Evolutionary conservation across 805 yeast genomes (phyloP).

Genomic region (Zygosaccharomyces rouxii): DNA sequence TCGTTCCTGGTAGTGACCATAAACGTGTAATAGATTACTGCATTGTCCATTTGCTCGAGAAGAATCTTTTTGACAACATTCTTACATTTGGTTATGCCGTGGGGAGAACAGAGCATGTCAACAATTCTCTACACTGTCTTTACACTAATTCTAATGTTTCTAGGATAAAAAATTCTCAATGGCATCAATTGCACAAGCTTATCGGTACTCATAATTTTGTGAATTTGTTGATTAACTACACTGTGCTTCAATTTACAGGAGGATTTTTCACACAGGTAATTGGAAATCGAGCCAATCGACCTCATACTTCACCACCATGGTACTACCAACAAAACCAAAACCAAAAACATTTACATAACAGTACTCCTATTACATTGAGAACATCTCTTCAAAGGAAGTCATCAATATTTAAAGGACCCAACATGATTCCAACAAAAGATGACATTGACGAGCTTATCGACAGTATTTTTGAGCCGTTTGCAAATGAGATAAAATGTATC

Average conservation of each 20-base stretch:
- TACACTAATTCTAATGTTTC: constrained; percentile 39
- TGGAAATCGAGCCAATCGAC: constrained; percentile 22
- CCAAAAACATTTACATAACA: not conserved
- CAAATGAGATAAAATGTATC: not conserved
- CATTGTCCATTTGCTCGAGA: constrained; percentile 32
- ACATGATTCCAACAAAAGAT: constrained; percentile 5
- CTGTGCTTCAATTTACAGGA: constrained; percentile 29
- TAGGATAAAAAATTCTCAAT: constrained; percentile 40
- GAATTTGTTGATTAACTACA: constrained; percentile 36
- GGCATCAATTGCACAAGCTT: constrained; percentile 40
- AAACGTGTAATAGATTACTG: constrained; percentile 41
- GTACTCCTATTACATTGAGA: constrained; percentile 2
- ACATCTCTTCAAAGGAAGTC: constrained; percentile 9
- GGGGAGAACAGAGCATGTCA: constrained; percentile 29
- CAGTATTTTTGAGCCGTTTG: constrained; percentile 4
- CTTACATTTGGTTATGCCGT: constrained; percentile 43
- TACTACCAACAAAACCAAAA: not conserved
- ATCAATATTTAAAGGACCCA: not conserved
- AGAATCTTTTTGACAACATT: constrained; percentile 35
- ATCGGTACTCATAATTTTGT: constrained; percentile 42
- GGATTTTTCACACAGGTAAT: constrained; percentile 17
- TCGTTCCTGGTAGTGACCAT: constrained; percentile 13
- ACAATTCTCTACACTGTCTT: constrained; percentile 31
- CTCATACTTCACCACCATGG: constrained; percentile 20
- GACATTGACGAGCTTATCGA: not conserved